phyloP scores from a whole-genome alignment of 352 stramenopile genomes.

The Pythium aquatile region DNA sequence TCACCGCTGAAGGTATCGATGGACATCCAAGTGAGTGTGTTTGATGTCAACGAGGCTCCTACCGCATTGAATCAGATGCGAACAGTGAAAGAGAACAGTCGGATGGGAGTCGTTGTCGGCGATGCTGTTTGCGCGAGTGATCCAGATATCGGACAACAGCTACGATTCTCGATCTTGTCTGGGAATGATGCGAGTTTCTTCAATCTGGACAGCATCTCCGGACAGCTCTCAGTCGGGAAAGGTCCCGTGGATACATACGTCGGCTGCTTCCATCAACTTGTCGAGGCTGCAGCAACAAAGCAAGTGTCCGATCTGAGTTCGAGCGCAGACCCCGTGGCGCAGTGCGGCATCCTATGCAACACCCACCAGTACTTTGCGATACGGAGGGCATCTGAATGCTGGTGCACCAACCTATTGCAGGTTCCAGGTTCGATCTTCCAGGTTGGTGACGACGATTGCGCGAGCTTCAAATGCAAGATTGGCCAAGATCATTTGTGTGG shows the following conservation, averaged over 20 bases:
- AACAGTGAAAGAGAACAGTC: conserved; percentile 25
- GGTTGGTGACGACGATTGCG: conserved; percentile 13
- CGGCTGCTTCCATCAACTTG: conserved; percentile 26
- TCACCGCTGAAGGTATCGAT: conserved; percentile 2
- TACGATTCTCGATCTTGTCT: conserved; percentile 23
- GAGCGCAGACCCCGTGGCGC: conserved; percentile 5
- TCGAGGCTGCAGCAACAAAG: conserved; percentile 1
- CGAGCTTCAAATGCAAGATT: conserved; percentile 11
- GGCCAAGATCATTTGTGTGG: conserved; percentile 19
- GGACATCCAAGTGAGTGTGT: conserved; percentile 20
- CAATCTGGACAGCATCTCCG: conserved; percentile 16
- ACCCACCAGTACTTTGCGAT: conserved; percentile 27
- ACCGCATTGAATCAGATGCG: conserved; percentile 20
- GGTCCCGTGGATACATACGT: conserved; percentile 26
- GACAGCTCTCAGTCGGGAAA: conserved; percentile 27
- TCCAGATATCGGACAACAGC: conserved; percentile 25
- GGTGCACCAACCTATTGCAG: conserved; percentile 23
- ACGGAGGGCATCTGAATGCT: conserved; percentile 18
- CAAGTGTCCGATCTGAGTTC: conserved; percentile 7
- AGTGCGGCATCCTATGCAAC: conserved; percentile 16
- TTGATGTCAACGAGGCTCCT: conserved; percentile 34
- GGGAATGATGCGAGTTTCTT: conserved; percentile 32
- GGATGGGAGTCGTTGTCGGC: conserved; percentile 12
- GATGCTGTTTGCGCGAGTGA: conserved; percentile 19
- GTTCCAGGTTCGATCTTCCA: conserved; percentile 10